Conservation (phyloP, 192 early-diverging fungal species). For the Coemansia sp. region DNA sequence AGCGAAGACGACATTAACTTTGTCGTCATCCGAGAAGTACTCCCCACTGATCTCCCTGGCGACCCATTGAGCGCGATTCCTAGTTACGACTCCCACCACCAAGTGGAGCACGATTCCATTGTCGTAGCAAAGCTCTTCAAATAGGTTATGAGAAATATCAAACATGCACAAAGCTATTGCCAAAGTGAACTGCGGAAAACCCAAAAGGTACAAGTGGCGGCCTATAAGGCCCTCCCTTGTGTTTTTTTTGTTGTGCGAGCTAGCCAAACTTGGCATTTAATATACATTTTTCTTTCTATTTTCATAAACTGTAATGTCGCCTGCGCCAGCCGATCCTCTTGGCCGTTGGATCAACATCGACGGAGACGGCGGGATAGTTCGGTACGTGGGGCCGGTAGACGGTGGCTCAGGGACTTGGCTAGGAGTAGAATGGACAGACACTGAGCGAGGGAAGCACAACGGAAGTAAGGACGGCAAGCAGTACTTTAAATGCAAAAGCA, state of each 20-base stretch:
- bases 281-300: neutral
- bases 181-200: neutral
- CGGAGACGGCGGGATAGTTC: constrained; percentile 43
- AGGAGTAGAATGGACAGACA: constrained; percentile 52
- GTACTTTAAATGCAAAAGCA: neutral
- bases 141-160: too few relatives aligned
- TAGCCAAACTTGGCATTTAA: too few relatives aligned
- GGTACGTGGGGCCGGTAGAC: constrained; percentile 45
- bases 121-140: too few relatives aligned
- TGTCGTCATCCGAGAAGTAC: neutral
- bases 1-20: neutral
- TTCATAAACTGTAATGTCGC: neutral
- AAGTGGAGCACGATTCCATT: too few relatives aligned
- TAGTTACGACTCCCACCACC: too few relatives aligned
- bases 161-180: too few relatives aligned
- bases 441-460: constrained; percentile 49
- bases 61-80: too few relatives aligned
- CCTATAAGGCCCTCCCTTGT: neutral
- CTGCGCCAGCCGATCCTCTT: neutral
- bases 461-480: constrained; percentile 13
- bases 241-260: too few relatives aligned
- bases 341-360: constrained; percentile 46
- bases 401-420: constrained; percentile 42
- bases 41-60: too few relatives aligned
- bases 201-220: neutral